These are phyloP conservation scores for Parathielavia hyrcaniae DNA, from an alignment of 495 filamentous ascomycete species.

Conservation along the genomic window DNA sequence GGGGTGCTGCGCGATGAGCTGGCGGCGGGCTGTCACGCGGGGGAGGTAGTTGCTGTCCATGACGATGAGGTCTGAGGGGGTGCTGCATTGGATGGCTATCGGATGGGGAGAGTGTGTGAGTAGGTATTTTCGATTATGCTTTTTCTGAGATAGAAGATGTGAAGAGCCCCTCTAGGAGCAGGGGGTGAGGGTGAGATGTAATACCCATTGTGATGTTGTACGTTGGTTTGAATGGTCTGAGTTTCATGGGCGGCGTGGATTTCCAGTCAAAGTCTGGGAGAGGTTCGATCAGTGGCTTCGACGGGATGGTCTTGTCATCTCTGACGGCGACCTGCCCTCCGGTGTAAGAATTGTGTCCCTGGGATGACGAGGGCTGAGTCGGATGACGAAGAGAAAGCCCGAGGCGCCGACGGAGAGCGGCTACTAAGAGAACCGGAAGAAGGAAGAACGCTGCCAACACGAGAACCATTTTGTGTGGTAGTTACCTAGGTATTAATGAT, in stretches of 20 bases:
- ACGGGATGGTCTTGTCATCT: background rate
- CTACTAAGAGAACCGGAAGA: background rate
- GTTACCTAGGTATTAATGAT: too few relatives aligned
- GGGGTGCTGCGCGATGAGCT: constrained; percentile 45
- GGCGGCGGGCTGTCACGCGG: constrained; percentile 50
- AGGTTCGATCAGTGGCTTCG: constrained; percentile 40
- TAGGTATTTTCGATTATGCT: background rate
- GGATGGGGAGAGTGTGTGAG: background rate
- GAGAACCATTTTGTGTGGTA: background rate
- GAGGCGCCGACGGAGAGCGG: background rate
- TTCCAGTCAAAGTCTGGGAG: constrained; percentile 56
- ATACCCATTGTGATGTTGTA: constrained; percentile 71
- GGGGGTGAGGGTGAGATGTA: constrained; percentile 24
- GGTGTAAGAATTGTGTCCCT: too few relatives aligned
- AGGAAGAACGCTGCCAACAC: background rate
- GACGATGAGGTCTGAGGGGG: constrained; percentile 55
- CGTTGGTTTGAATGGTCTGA: constrained; percentile 63
- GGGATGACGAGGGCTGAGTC: too few relatives aligned
- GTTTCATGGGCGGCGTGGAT: constrained; percentile 51
- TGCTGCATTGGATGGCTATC: constrained; percentile 41
- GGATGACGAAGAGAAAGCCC: background rate
- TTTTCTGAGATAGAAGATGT: background rate
- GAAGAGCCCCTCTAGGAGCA: too few relatives aligned
- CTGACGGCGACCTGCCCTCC: background rate
- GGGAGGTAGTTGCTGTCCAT: constrained; percentile 61